These are phyloP conservation scores for Fomitopsis pinicola DNA, from an alignment of 1,284 basidiomycete genomes.

Conservation along the genomic window DNA sequence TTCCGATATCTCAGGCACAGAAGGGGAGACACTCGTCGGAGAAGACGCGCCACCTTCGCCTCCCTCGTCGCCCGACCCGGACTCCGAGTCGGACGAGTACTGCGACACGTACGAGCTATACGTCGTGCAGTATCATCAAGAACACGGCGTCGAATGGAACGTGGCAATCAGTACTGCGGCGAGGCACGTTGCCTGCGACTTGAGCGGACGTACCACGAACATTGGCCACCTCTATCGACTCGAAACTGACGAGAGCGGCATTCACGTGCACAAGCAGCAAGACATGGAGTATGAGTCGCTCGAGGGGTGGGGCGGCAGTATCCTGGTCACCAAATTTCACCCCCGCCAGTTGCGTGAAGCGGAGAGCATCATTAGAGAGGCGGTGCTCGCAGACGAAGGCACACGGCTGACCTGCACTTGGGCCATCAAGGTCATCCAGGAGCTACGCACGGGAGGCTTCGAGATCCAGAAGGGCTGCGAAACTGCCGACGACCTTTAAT, in stretches of 20 bases:
- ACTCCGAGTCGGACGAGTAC: not conserved
- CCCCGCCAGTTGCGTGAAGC: not conserved
- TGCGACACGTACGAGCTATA: not conserved
- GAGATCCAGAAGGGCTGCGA: too few species aligned
- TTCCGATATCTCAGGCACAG: not conserved
- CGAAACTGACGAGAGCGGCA: not conserved
- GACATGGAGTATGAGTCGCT: not conserved
- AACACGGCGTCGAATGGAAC: not conserved
- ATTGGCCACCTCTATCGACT: not conserved
- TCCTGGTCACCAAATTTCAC: not conserved
- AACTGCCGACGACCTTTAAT: not conserved
- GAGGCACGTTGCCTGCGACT: not conserved
- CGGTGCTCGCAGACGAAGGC: not conserved
- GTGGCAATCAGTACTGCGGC: not conserved
- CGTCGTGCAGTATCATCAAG: not conserved
- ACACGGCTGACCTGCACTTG: not conserved
- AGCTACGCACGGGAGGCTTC: not conserved
- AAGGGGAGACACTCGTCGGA: not conserved
- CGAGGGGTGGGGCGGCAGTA: not conserved
- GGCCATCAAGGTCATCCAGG: not conserved
- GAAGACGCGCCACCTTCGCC: not conserved
- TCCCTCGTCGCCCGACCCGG: not conserved
- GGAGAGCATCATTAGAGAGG: not conserved
- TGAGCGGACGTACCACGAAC: not conserved
- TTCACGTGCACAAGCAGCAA: not conserved